Conservation (phyloP, 257 asterid species). For the Lycium barbarum region DNA sequence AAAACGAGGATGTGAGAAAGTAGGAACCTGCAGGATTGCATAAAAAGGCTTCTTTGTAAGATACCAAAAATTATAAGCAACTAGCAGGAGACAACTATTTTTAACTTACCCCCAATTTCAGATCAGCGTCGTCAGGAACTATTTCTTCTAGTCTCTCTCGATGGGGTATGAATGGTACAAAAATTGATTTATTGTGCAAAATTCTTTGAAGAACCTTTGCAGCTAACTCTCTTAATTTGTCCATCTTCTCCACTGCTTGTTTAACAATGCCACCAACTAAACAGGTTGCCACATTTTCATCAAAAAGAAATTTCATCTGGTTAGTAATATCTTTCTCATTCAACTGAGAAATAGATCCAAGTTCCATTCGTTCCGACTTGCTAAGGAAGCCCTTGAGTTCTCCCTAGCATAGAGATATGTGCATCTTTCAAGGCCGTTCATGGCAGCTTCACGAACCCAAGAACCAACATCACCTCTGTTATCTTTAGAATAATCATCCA, state of each 20-base stretch:
- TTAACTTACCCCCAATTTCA: conserved; percentile 83
- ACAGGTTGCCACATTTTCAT: conserved; percentile 61
- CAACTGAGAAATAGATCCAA: conserved; percentile 39
- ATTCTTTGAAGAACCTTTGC: conserved; percentile 80
- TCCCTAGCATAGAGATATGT: conserved; percentile 79
- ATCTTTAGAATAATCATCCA: conserved; percentile 94
- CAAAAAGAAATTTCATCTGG: conserved; percentile 51
- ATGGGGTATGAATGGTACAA: conserved; percentile 68
- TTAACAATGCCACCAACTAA: conserved; percentile 76
- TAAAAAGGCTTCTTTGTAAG: conserved; percentile 32
- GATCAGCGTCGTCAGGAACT: conserved; percentile 62
- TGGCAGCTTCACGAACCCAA: conserved; percentile 99
- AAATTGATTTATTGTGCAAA: conserved; percentile 58
- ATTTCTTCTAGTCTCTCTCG: conserved; percentile 68
- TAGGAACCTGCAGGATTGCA: conserved; percentile 71
- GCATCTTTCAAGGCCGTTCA: conserved; percentile 89
- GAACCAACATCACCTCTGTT: conserved; percentile 98
- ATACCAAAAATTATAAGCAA: conserved; percentile 25
- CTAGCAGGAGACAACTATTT: not conserved
- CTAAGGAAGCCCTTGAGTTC: conserved; percentile 42
- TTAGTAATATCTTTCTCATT: conserved; percentile 39
- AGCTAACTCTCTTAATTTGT: conserved; percentile 83
- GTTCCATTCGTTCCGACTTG: conserved; percentile 34
- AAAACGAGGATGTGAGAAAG: conserved; percentile 77
- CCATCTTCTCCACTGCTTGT: conserved; percentile 98